Evolutionary conservation across 345 rosid genomes (phyloP), one percentile per base, ranked within the genome.

Genomic region (Isatis tinctoria): DNA sequence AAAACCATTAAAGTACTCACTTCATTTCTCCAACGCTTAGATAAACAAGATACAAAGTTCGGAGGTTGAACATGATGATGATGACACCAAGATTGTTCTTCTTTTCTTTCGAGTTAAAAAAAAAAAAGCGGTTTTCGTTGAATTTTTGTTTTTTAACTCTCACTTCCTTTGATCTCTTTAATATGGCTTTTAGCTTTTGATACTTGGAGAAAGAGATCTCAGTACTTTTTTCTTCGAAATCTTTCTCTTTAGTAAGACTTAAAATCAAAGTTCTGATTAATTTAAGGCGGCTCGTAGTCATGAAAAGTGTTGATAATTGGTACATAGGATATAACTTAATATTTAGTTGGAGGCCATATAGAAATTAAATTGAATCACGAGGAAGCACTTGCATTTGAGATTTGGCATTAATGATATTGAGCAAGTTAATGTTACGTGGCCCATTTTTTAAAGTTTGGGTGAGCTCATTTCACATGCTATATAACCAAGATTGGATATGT

Each of bases 1-100:
- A 85, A 77, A 78, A 81, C 88, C 80, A 79, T 87, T 88, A 82
- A 77, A 78, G 79, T 78, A 16, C 87, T 90, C 26, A 45, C 86
- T 16, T 72, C 65, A 16, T 80, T 85, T 60, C 74, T 90, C 60
- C 81, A 87, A 76, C 82, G 82, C 11, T 53, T 86, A 48, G 88
- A 80, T 27, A 80, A 83, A 71, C 79, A 87, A 72, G 83, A 85
- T 54, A 77, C 73, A 44, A 90, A 85, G 80, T 74, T 77, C 16
- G 89, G 89, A 75, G 90, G 85, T 70, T 83, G 83, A 77, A 66
- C 69, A 66, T 66, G 39, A 58, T 63, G 20, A 59, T 47, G 41
- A 60, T 48, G 12, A 40, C 60, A 47, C 17, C 78, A 57, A 67
- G 60, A 67, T 49, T 67, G 17, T 1, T 74, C 73, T 67, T 67